phyloP scores from a whole-genome alignment of 495 filamentous ascomycete genomes.

The Tuber brumale region DNA sequence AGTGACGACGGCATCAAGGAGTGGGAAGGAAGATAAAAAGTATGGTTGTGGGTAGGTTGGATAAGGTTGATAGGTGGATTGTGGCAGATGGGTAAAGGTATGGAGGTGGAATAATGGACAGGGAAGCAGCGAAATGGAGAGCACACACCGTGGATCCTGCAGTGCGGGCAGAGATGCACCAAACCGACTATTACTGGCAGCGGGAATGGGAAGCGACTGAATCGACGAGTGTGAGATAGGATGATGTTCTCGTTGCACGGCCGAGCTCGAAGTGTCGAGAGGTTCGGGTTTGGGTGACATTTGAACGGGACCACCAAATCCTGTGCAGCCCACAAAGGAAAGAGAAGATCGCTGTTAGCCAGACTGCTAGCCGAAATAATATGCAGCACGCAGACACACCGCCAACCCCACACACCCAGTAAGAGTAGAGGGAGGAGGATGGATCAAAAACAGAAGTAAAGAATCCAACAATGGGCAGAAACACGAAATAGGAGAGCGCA shows the following conservation, averaged over 20 bases:
- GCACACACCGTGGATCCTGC: conserved; percentile 40
- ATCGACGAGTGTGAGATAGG: conserved; percentile 41
- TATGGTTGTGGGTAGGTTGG: not conserved
- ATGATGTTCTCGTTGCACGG: conserved; percentile 41
- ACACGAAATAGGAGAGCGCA: not conserved
- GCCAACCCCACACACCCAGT: conserved; percentile 3
- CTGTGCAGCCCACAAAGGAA: conserved; percentile 31
- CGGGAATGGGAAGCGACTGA: conserved; percentile 42
- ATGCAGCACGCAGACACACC: conserved; percentile 4
- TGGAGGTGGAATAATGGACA: conserved; percentile 8
- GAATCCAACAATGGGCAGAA: not conserved
- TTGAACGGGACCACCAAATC: conserved; percentile 42
- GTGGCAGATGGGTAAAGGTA: conserved; percentile 4
- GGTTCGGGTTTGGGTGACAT: conserved; percentile 42
- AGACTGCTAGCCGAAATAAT: conserved; percentile 14
- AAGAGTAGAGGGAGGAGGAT: not conserved
- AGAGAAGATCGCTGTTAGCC: conserved; percentile 39
- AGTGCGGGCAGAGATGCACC: conserved; percentile 40
- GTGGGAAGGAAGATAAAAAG: conserved; percentile 9
- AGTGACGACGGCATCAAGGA: conserved; percentile 22
- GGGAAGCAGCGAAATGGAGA: conserved; percentile 20
- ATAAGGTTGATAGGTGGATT: conserved; percentile 3
- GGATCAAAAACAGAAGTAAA: not conserved
- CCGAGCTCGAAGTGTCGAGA: conserved; percentile 40
- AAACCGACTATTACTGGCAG: conserved; percentile 39